A percentile compares a stretch with the other conserved stretches of the same genome.
These are phyloP conservation scores for Sarocladiaceae sp. DNA, from an alignment of 2,329 filamentous ascomycete genomes.

Conservation along the genomic window DNA sequence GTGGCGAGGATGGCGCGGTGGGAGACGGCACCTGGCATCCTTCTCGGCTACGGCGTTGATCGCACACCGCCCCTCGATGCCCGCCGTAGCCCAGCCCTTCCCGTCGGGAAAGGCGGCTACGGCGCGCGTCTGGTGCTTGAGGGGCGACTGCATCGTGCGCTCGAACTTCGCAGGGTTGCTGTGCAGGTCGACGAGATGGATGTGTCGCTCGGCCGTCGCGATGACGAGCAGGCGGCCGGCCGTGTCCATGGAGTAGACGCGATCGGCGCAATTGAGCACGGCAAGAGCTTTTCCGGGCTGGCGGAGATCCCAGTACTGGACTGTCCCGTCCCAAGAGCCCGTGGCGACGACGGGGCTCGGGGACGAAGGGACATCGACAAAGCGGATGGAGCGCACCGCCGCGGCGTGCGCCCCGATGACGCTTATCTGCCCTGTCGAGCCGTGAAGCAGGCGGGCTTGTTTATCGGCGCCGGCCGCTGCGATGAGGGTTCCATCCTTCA, in stretches of 20 bases:
- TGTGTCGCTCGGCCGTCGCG: conserved; percentile 90
- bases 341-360: conserved; percentile 75
- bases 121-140: conserved; percentile 97
- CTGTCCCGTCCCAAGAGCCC: conserved; percentile 84
- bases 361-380: conserved; percentile 67
- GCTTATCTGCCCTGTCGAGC: conserved; percentile 57
- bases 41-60: conserved; percentile 99
- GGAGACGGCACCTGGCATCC: conserved; percentile 61
- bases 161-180: conserved; percentile 85
- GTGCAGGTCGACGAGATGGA: conserved; percentile 91
- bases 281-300: conserved; percentile 52
- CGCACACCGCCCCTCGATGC: conserved; percentile 92
- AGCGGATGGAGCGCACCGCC: conserved; percentile 70
- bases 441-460: conserved; percentile 79
- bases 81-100: conserved; percentile 87
- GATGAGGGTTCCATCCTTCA: conserved; percentile 91
- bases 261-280: conserved; percentile 64
- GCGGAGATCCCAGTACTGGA: conserved; percentile 85
- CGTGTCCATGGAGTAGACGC: conserved; percentile 88
- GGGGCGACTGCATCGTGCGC: conserved; percentile 90
- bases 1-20: no score
- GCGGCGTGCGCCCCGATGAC: conserved; percentile 82
- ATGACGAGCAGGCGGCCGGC: conserved; percentile 83
- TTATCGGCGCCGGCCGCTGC: conserved; percentile 88
- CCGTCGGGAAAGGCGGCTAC: conserved; percentile 93